Evolutionary conservation across 73 alveolate species (phyloP), one percentile per base, ranked within the genome.

Genomic region (Paramecium sonneborni): DNA sequence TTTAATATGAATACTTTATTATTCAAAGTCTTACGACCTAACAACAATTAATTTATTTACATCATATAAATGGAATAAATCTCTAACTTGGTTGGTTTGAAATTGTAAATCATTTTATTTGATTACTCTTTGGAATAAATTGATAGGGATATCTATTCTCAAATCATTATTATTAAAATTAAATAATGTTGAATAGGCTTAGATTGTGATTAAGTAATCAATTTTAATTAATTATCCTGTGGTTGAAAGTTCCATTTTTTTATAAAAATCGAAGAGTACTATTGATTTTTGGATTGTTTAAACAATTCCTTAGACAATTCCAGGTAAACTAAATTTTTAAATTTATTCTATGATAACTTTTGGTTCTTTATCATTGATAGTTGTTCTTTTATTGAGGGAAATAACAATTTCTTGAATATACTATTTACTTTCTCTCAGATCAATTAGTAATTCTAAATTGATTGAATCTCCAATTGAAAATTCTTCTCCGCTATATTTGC

Each of bases 141-240:
- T 52, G 68, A 62, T 62, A 62, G 84, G 84, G 24, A 62, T 62
- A 62, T 62, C 84, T 3, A 62, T 62, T 26, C 84, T 30, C 24
- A 62, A 62, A 30, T 62, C 84, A 62, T 62, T 62, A 32, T 62
- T 62, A 62, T 62, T 62, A 9, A 62, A 14, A 26, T 62, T 62
- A 12, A 62, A 62, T 26, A 30, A 30, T 11, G 84, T 62, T 12
- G 84, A 62, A 62, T 62, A 32, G 8, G 84, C 84, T 62, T 62
- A 11, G 2, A 62, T 26, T 26, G 46, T 62, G 46, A 62, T 62
- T 30, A 62, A 3, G 48, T 62, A 62, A 62, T 62, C 84, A 14
- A 62, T 20, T 62, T 62, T 30, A 30, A 62, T 32, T 26, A 62
- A 62, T 62, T 62, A n/a, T 21, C 84, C 84, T 23, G 39, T 62